phyloP scores from a whole-genome alignment of 345 rosid species.

The Trapa bicornis region DNA sequence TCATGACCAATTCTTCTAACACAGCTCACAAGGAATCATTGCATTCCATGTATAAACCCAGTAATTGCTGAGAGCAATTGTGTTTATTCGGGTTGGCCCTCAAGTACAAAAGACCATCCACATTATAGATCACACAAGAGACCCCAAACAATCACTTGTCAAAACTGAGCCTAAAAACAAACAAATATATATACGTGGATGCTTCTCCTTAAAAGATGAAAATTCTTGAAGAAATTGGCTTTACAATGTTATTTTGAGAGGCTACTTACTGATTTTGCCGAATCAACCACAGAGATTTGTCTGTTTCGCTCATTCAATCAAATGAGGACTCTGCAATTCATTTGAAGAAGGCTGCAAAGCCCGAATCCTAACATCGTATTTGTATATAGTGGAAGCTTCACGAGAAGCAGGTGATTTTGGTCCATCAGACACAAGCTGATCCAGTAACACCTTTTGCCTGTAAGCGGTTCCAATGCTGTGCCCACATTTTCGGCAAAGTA shows the following conservation, averaged over 20 bases:
- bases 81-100: not conserved
- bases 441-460: slow-evolving; percentile 31
- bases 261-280: not conserved
- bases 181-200: not conserved
- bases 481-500: slow-evolving; percentile 85
- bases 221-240: not conserved
- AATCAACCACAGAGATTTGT: not conserved
- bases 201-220: not conserved
- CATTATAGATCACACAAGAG: not conserved
- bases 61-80: not conserved
- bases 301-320: slow-evolving; percentile 12
- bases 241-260: not conserved
- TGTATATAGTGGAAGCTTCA: slow-evolving; percentile 24
- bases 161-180: not conserved
- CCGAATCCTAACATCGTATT: slow-evolving; percentile 71
- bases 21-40: not conserved
- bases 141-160: not conserved
- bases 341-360: slow-evolving; percentile 68
- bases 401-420: slow-evolving; percentile 30
- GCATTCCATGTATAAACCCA: not conserved
- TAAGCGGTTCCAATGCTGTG: slow-evolving; percentile 61
- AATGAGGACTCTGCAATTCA: slow-evolving; percentile 25
- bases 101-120: not conserved
- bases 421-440: slow-evolving; percentile 35
- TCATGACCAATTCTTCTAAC: not conserved